Base-by-base conservation (phyloP, 1,284 basidiomycete species). In the Leccinum pachyderme region DNA sequence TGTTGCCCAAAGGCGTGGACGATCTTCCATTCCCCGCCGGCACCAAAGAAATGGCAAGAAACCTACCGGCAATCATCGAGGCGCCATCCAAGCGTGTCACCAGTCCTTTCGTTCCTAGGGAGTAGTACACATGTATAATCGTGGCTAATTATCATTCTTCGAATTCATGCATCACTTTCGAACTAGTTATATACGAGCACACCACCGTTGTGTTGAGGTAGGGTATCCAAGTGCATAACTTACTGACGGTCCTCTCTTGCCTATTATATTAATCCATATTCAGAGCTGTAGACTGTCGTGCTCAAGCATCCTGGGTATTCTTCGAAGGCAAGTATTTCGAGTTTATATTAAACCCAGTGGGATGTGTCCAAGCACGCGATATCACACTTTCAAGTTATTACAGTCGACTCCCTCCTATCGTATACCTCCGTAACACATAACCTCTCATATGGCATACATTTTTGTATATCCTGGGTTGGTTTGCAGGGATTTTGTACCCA, bases 21-120 rank as follows among this genome's bases (percentile, higher is more conserved):
- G 83, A 86, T 59, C 75, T 99, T 57, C 95, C 96, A 9, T 95
- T 96, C 79, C 96, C 95, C 1, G 94, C 92, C 28, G 95, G 92
- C 35, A 95, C 91, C 11, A 80, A 77, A 54, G 84, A 91, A 70
- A 77, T 96, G 68, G 91, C 91, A 3, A 77, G 78, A 64, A 65
- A 59, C 7, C 75, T 89, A 7, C 88, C 90, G 1, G 70, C 79
- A 25, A 74, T 89, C 48, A 78, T 91, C 28, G 82, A 83, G 50
- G 81, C 87, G 2, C 87, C 87, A 47, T 81, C 88, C 15, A 82
- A 83, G 60, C 84, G 89, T 49, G 63, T 74, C 51, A 82, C 80
- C 51, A 91, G 84, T 68, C 90, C 90, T 25, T 91, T 91, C 72
- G 76, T 85, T 57, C 86, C 90, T 59, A 79, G 79, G 67, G 86